These are phyloP conservation scores for Diaporthe batatas DNA, from an alignment of 2,329 filamentous ascomycete species.

Conservation along the genomic window DNA sequence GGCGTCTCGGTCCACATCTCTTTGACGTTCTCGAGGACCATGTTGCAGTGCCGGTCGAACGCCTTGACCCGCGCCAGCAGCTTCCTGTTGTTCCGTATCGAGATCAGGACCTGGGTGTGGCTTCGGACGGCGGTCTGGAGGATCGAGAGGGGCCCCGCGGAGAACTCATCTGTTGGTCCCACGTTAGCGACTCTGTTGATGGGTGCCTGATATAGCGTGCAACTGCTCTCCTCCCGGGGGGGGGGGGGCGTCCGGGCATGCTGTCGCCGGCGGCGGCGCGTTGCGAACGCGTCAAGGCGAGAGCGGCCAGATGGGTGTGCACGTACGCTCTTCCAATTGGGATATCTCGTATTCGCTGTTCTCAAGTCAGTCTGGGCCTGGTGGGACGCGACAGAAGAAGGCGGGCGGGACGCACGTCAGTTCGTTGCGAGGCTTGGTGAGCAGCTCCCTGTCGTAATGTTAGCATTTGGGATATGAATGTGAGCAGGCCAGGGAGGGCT, in stretches of 20 bases:
- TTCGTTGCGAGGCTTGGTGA: constrained; percentile 88
- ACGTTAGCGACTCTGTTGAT: constrained; percentile 37
- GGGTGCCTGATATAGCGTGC: not conserved
- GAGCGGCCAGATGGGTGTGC: not conserved
- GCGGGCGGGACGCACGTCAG: constrained; percentile 79
- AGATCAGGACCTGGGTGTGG: constrained; percentile 96
- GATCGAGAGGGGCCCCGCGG: constrained; percentile 77
- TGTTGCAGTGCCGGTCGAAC: constrained; percentile 99
- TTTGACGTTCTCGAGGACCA: constrained; percentile 97
- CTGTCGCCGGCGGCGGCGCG: too few species aligned
- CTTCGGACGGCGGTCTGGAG: constrained; percentile 96
- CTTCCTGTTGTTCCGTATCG: constrained; percentile 98
- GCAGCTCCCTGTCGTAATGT: constrained; percentile 77
- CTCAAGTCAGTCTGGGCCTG: constrained; percentile 11
- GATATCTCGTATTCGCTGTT: constrained; percentile 90
- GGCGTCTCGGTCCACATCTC: constrained; percentile 99
- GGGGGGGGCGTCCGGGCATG: too few species aligned
- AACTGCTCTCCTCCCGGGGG: not conserved
- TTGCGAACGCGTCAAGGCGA: not conserved
- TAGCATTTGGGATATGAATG: constrained; percentile 11
- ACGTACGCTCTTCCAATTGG: constrained; percentile 61
- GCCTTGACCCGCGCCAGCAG: constrained; percentile 97
- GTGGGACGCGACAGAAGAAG: constrained; percentile 23
- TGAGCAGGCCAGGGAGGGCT: not conserved
- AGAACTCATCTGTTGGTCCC: constrained; percentile 66